Evolutionary conservation across 495 filamentous ascomycete genomes (phyloP), one percentile per base, ranked within the genome.

Genomic region (Usnea hakonensis): DNA sequence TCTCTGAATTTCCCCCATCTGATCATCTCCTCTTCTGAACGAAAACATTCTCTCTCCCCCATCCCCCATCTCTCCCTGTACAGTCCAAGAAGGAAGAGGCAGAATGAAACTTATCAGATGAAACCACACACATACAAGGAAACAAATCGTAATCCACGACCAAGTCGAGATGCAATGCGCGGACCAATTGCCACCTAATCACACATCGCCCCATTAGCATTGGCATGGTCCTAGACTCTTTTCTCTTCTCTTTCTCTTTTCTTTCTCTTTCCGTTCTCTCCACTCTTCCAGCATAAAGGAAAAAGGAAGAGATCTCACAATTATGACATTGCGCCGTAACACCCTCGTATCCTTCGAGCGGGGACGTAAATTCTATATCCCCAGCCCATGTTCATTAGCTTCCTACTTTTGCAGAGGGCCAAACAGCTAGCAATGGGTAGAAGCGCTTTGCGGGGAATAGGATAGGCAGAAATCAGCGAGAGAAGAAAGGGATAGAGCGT

Each of bases 111-210:
- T n/a, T n/a, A n/a, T n/a, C n/a, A n/a, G n/a, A n/a, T n/a, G n/a
- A n/a, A n/a, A n/a, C n/a, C n/a, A n/a, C n/a, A n/a, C 46, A 62
- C 78, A 63, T 75, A 82, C 79, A 65, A 83, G 52, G 57, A 83
- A 83, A 70, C 80, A 83, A 52, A 83, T 60, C 33, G 80, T 83
- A 57, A 83, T 80, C 65, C 76, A 83, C 2, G 77, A 76, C 80
- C 79, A 83, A 70, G 78, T 68, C 19, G 77, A 81, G 9, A 78
- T 62, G 55, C 79, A 82, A 68, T 78, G 77, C 23, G 77, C 80
- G 63, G 76, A 76, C 76, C 77, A 81, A 61, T 81, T 76, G 50
- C 77, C 74, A 63, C 79, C 79, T 82, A 38, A 55, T 14, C 8
- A 23, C 14, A 6, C 33, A 13, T 6, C 46, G 21, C 30, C 14